Evolutionary conservation across 257 asterid genomes (phyloP).

Genomic region (Gentiana straminea): DNA sequence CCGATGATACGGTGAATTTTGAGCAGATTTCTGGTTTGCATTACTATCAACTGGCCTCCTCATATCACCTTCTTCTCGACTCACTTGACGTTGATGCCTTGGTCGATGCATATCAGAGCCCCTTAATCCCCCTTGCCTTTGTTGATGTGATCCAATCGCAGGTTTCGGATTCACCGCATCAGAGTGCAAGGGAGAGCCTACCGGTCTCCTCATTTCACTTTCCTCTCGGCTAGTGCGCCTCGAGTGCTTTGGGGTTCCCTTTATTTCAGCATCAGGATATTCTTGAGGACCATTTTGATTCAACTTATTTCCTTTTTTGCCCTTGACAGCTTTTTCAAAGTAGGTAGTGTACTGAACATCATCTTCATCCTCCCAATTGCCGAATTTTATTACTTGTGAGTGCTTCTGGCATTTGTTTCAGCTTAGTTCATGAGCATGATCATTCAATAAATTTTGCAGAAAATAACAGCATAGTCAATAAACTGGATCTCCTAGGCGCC

Average conservation of each 20-base stretch:
- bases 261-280: constrained; percentile 19
- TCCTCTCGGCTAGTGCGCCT: constrained; percentile 26
- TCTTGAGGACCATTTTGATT: constrained; percentile 39
- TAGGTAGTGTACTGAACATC: constrained; percentile 48
- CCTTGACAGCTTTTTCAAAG: constrained; percentile 60
- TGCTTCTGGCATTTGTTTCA: constrained; percentile 26
- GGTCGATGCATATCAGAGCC: constrained; percentile 24
- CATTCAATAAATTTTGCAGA: too few relatives aligned
- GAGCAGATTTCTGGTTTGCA: constrained; percentile 28
- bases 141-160: constrained; percentile 23
- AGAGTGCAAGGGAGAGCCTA: constrained; percentile 29
- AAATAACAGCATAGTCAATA: too few relatives aligned
- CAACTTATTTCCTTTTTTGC: constrained; percentile 30
- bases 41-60: constrained; percentile 38
- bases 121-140: constrained; percentile 19
- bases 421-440: not conserved
- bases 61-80: constrained; percentile 51
- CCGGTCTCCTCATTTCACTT: constrained; percentile 27
- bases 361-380: constrained; percentile 71
- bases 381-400: constrained; percentile 51
- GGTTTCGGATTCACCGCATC: constrained; percentile 21
- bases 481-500: too few relatives aligned
- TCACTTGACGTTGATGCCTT: constrained; percentile 34
- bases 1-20: constrained; percentile 52
- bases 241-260: constrained; percentile 18